Percentiles rank a stretch among this genome's conserved stretches.
Evolutionary conservation across 129 eudicot species (phyloP).

Genomic region (Tagetes erecta): DNA sequence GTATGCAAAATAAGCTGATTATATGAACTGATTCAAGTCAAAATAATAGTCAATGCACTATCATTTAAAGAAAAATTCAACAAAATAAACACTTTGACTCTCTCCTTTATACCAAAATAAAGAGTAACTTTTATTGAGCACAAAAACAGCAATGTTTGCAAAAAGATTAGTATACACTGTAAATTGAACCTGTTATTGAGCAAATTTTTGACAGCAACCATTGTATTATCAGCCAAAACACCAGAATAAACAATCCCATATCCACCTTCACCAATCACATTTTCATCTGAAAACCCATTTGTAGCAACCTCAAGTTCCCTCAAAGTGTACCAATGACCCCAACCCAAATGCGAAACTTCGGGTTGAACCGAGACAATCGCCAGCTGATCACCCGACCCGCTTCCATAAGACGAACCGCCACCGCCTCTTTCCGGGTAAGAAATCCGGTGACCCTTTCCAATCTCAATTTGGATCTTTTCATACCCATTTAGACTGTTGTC

Average conservation of each 20-base stretch:
- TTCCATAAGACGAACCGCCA: constrained; percentile 45
- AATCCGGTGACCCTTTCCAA: constrained; percentile 69
- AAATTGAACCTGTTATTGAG: constrained; percentile 76
- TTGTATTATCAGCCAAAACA: constrained; percentile 48
- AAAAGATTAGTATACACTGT: background rate
- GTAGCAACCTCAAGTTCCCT: constrained; percentile 78
- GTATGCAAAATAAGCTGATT: background rate
- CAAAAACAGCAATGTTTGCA: too few relatives aligned
- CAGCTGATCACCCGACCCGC: constrained; percentile 48
- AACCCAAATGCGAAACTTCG: constrained; percentile 90
- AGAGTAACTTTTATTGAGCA: too few relatives aligned
- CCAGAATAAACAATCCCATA: constrained; percentile 90
- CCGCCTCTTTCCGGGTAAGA: constrained; percentile 45
- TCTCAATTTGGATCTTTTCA: constrained; percentile 65
- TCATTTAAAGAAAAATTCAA: background rate
- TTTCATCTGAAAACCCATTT: constrained; percentile 68
- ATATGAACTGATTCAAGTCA: background rate
- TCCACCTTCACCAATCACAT: constrained; percentile 93
- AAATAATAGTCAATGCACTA: background rate
- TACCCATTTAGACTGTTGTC: constrained; percentile 34
- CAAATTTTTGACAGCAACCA: constrained; percentile 81
- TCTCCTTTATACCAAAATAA: too few relatives aligned
- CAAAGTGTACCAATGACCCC: constrained; percentile 93
- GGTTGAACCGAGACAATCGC: constrained; percentile 45
- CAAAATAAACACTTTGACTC: too few relatives aligned